phyloP scores from a whole-genome alignment of 768 basidiomycete species.

The Panus rudis region DNA sequence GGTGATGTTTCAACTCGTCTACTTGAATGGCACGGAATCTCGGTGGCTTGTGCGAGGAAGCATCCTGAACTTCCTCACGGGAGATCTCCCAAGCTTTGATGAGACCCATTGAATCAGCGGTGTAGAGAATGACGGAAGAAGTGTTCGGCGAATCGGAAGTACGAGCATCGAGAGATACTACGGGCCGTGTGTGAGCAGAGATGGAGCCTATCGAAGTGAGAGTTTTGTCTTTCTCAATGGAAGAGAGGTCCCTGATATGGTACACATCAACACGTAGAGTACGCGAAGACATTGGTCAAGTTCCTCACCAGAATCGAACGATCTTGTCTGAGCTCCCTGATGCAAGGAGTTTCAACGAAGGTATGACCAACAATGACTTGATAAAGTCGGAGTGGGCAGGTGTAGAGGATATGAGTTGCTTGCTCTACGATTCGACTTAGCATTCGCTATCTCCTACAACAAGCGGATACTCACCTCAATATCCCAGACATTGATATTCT shows the following conservation, averaged over 20 bases:
- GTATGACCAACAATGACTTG: constrained; percentile 72
- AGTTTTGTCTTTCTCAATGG: constrained; percentile 31
- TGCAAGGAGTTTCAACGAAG: constrained; percentile 57
- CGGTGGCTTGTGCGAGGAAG: too few species aligned
- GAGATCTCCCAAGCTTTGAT: constrained; percentile 75
- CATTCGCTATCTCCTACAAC: not conserved
- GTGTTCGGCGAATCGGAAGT: constrained; percentile 35
- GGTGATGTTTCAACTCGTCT: constrained; percentile 62
- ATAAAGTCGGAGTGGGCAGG: constrained; percentile 86
- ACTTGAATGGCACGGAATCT: constrained; percentile 46
- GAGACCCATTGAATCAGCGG: constrained; percentile 88
- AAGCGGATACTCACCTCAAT: constrained; percentile 45
- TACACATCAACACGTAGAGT: not conserved
- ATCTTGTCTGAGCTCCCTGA: constrained; percentile 90
- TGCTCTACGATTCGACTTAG: constrained; percentile 42
- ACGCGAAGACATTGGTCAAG: not conserved
- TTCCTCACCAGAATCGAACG: constrained; percentile 79
- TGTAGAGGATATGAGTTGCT: constrained; percentile 60
- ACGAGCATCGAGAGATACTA: constrained; percentile 68
- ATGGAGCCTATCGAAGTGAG: constrained; percentile 58
- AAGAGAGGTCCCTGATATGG: constrained; percentile 54
- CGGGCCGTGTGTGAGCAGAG: constrained; percentile 81
- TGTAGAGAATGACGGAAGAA: constrained; percentile 59
- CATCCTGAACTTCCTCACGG: constrained; percentile 29
- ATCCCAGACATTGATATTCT: constrained; percentile 90